A percentile compares a stretch with the other conserved stretches of the same genome.
Conservation (phyloP, 2,329 filamentous ascomycete genomes). For the Penicillium sp. region DNA sequence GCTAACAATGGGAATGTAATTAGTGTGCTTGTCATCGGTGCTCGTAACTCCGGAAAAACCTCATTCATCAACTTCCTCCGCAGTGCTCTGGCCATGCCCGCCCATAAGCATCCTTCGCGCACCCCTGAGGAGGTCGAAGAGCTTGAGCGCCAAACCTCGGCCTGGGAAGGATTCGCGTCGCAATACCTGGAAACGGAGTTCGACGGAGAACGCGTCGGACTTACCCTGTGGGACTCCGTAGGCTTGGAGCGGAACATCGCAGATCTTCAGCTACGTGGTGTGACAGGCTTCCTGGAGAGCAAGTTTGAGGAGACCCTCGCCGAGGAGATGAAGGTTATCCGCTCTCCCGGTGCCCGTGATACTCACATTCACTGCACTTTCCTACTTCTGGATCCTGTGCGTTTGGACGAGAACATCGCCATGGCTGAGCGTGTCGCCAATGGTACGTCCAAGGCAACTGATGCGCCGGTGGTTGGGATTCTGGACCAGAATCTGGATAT, state of each 20-base stretch:
- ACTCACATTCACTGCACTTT: conserved; percentile 97
- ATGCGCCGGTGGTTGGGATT: conserved; percentile 56
- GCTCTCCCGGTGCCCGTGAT: conserved; percentile 87
- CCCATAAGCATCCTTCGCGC: conserved; percentile 66
- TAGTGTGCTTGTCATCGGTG: conserved; percentile 87
- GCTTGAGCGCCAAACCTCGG: conserved; percentile 54
- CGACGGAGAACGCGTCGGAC: conserved; percentile 82
- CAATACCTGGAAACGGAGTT: conserved; percentile 94
- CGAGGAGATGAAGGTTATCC: conserved; percentile 96
- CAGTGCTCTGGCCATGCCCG: conserved; percentile 76
- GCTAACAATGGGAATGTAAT: conserved; percentile 2
- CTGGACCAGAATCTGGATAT: conserved; percentile 88
- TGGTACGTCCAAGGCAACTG: conserved; percentile 50
- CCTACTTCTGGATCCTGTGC: conserved; percentile 80
- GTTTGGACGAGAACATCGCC: conserved; percentile 78
- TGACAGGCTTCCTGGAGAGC: conserved; percentile 88
- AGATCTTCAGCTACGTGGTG: conserved; percentile 88
- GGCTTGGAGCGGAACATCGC: conserved; percentile 93
- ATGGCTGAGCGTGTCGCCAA: conserved; percentile 59
- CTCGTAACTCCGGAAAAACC: conserved; percentile 85
- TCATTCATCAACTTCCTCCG: conserved; percentile 96
- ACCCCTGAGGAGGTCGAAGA: conserved; percentile 57
- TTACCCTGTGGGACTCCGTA: conserved; percentile 96
- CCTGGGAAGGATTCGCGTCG: conserved; percentile 69
- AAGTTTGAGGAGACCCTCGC: conserved; percentile 98